phyloP scores from a whole-genome alignment of 2,329 filamentous ascomycete genomes.

The Penicillium sp. region DNA sequence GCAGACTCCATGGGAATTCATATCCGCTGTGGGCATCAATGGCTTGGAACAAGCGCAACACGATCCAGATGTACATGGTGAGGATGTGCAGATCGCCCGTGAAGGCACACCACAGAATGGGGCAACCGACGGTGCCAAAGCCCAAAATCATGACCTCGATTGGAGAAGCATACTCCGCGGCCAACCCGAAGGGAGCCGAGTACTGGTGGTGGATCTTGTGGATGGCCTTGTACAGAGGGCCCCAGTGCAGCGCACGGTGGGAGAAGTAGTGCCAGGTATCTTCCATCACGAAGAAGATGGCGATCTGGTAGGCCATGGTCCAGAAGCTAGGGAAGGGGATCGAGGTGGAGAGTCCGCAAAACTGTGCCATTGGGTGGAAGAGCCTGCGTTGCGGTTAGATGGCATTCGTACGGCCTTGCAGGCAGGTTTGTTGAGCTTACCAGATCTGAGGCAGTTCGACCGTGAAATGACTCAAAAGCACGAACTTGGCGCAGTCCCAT shows the following conservation, averaged over 20 bases:
- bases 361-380: constrained; percentile 95
- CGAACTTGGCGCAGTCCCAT: constrained; percentile 89
- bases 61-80: constrained; percentile 98
- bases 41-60: constrained; percentile 90
- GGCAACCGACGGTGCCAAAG: constrained; percentile 78
- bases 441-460: constrained; percentile 98
- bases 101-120: constrained; percentile 79
- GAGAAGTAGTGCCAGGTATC: constrained; percentile 99
- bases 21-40: constrained; percentile 98
- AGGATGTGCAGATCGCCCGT: constrained; percentile 89
- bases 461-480: constrained; percentile 93
- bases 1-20: constrained; percentile 96
- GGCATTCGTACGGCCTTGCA: neutral
- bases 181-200: constrained; percentile 93
- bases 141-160: constrained; percentile 96
- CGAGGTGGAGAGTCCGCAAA: constrained; percentile 81
- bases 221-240: constrained; percentile 90
- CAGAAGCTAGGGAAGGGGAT: constrained; percentile 84
- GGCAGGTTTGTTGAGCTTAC: constrained; percentile 42
- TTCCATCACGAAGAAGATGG: constrained; percentile 92
- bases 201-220: constrained; percentile 99
- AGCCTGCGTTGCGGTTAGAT: constrained; percentile 51
- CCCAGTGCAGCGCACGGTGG: constrained; percentile 91
- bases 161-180: constrained; percentile 95
- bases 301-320: constrained; percentile 89